Evolutionary conservation across 169 alveolate species (phyloP).

Genomic region (Sarcocystis neurona): DNA sequence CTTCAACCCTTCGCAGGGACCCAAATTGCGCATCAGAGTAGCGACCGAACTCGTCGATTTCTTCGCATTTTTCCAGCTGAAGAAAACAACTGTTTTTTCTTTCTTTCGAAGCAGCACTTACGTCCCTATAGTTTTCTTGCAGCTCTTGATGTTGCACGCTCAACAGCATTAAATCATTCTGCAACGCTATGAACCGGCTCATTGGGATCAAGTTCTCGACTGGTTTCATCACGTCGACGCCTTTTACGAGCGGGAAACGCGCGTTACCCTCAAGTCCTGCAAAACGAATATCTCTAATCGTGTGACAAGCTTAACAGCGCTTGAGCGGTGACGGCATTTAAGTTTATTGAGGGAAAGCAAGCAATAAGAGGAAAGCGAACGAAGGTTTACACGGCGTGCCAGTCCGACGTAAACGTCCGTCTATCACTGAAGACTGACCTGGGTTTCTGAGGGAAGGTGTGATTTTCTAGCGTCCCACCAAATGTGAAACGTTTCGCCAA

Average conservation of each 20-base stretch:
- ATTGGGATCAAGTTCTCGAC: slow-evolving; percentile 52
- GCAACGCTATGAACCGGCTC: slow-evolving; percentile 41
- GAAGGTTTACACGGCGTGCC: not conserved
- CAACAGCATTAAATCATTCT: slow-evolving; percentile 20
- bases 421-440: not conserved
- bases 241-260: slow-evolving; percentile 48
- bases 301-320: too few relatives aligned
- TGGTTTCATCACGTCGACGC: slow-evolving; percentile 50
- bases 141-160: slow-evolving; percentile 44
- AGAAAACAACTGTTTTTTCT: not conserved
- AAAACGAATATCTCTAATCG: not conserved
- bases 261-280: slow-evolving; percentile 57
- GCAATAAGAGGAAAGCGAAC: not conserved
- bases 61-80: not conserved
- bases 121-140: slow-evolving; percentile 41
- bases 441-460: not conserved
- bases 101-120: not conserved
- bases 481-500: not conserved
- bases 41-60: too few relatives aligned
- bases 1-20: not conserved
- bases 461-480: not conserved
- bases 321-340: too few relatives aligned
- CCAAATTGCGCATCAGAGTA: not conserved
- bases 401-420: not conserved
- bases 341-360: too few relatives aligned